phyloP scores from a whole-genome alignment of 116 monocot genomes.

The Iris pallida region DNA sequence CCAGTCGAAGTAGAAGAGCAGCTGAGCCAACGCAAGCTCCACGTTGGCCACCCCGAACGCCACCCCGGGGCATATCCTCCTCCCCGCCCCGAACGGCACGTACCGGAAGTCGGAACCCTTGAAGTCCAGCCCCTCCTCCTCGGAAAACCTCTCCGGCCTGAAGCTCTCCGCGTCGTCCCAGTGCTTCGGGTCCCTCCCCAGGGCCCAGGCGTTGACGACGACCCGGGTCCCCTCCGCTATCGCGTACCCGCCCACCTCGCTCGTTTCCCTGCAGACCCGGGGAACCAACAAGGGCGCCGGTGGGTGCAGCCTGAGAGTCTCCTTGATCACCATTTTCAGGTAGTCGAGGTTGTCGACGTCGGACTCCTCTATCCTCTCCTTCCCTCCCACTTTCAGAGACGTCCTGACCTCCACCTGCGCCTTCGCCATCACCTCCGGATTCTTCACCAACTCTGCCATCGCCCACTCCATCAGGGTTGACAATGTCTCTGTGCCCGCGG shows the following conservation, averaged over 20 bases:
- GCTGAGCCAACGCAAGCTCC: neutral
- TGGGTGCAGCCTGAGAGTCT: constrained; percentile 1
- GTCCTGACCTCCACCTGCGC: neutral
- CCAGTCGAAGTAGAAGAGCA: neutral
- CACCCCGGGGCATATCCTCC: neutral
- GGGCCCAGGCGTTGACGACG: neutral
- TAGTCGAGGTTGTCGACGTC: neutral
- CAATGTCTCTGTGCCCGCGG: neutral
- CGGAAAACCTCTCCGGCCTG: neutral
- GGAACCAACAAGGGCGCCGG: neutral
- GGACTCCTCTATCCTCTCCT: neutral
- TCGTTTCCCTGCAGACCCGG: neutral
- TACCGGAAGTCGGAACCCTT: neutral
- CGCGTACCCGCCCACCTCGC: neutral
- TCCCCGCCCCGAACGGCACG: neutral
- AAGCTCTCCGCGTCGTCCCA: neutral
- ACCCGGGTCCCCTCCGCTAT: neutral
- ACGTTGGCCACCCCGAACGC: neutral
- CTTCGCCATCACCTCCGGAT: neutral
- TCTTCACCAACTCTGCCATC: neutral
- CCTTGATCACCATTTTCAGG: neutral
- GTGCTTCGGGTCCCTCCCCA: neutral
- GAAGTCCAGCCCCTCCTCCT: neutral
- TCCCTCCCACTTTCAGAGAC: neutral
- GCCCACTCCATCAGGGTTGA: neutral